These are phyloP conservation scores for Cotoneaster glaucophyllus DNA, from an alignment of 306 rosid species.

Conservation along the genomic window DNA sequence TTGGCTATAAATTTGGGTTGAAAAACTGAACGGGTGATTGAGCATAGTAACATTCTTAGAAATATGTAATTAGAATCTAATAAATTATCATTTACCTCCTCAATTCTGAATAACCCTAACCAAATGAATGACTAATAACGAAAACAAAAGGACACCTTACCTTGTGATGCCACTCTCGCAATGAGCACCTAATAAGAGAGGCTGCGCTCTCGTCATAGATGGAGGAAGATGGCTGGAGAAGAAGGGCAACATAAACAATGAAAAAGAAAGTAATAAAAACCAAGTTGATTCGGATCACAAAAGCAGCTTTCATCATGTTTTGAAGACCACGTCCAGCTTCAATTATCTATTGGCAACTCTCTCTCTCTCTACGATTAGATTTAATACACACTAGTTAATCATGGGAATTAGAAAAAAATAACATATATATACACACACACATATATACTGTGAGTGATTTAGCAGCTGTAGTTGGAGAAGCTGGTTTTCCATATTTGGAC, in stretches of 20 bases:
- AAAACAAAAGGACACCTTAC: slow-evolving; percentile 63
- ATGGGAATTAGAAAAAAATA: slow-evolving; percentile 9
- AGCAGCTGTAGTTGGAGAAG: slow-evolving; percentile 43
- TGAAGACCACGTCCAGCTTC: slow-evolving; percentile 30
- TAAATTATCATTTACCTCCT: too few relatives aligned
- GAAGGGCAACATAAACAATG: slow-evolving; percentile 44
- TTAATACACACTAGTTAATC: slow-evolving; percentile 12
- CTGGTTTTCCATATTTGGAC: slow-evolving; percentile 19
- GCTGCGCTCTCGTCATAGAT: slow-evolving; percentile 59
- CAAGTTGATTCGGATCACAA: slow-evolving; percentile 63
- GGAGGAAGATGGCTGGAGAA: slow-evolving; percentile 71
- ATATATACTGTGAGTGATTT: slow-evolving; percentile 14
- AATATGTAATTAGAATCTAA: too few relatives aligned
- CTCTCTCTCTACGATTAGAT: background rate
- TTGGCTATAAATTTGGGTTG: too few relatives aligned
- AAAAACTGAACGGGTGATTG: too few relatives aligned
- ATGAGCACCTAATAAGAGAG: slow-evolving; percentile 60
- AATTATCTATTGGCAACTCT: slow-evolving; percentile 25
- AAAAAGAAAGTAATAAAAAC: slow-evolving; percentile 58
- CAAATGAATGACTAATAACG: background rate
- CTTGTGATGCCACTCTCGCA: slow-evolving; percentile 77
- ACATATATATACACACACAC: background rate
- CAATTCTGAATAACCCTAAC: too few relatives aligned
- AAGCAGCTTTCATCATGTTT: slow-evolving; percentile 63
- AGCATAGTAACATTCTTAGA: too few relatives aligned